Evolutionary conservation across 2,329 filamentous ascomycete genomes (phyloP).

Genomic region (Balansia obtecta): DNA sequence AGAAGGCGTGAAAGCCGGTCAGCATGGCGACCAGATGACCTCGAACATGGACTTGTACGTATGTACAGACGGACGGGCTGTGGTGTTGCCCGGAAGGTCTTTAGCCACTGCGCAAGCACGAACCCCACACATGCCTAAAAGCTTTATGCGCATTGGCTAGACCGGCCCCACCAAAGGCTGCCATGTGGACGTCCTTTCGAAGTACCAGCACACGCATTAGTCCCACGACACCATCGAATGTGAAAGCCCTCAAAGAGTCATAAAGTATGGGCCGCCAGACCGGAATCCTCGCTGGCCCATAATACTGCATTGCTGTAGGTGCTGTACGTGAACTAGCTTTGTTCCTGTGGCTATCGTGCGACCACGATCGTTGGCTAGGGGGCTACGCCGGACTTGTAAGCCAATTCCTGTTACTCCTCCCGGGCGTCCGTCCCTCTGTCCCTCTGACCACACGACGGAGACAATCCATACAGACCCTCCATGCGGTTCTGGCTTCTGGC

Average conservation of each 20-base stretch:
- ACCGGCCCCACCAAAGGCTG: neutral
- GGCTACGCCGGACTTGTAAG: neutral
- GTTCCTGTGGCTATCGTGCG: neutral
- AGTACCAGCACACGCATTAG: neutral
- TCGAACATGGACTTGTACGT: neutral
- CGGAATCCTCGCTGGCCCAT: neutral
- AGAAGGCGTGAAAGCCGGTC: neutral
- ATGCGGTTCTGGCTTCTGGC: conserved; percentile 5
- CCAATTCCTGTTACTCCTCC: neutral
- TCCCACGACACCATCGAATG: neutral
- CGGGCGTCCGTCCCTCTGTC: neutral
- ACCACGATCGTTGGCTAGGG: neutral
- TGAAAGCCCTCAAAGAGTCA: neutral
- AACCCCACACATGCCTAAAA: conserved; percentile 3
- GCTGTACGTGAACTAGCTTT: neutral
- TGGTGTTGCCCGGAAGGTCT: neutral
- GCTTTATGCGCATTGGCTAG: neutral
- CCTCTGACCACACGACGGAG: neutral
- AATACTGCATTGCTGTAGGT: neutral
- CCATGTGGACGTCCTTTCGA: neutral
- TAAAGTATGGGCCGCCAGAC: neutral
- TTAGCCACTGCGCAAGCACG: neutral
- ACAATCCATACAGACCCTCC: conserved; percentile 2
- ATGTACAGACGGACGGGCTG: no score
- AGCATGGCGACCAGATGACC: neutral